phyloP scores from a whole-genome alignment of 2,329 filamentous ascomycete species.

The Fusarium bactridioides region DNA sequence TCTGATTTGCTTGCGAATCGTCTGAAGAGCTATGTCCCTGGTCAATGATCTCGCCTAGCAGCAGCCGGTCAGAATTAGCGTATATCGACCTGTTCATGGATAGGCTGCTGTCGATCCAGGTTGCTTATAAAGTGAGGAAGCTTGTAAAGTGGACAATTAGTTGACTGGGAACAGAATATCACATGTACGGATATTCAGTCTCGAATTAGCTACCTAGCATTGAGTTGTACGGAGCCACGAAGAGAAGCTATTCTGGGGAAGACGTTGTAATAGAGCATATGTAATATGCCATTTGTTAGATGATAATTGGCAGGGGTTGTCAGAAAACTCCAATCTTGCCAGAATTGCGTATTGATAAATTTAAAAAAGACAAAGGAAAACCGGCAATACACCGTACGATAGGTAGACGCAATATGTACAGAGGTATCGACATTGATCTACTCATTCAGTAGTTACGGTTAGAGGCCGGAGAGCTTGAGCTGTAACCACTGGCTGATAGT shows the following conservation, averaged over 20 bases:
- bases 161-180: not conserved
- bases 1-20: constrained; percentile 21
- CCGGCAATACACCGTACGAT: not conserved
- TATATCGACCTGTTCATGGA: not conserved
- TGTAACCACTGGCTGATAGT: not conserved
- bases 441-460: not conserved
- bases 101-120: constrained; percentile 1
- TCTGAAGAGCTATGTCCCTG: constrained; percentile 6
- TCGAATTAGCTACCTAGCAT: not conserved
- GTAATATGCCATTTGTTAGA: not conserved
- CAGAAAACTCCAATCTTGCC: not conserved
- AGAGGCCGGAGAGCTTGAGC: not conserved
- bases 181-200: not conserved
- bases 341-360: not conserved
- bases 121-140: constrained; percentile 3
- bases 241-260: not conserved
- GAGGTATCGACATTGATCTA: not conserved
- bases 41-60: constrained; percentile 33
- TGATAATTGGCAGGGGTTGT: not conserved
- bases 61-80: constrained; percentile 20
- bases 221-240: not conserved
- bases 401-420: not conserved
- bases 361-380: not conserved
- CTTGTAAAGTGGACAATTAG: constrained; percentile 20
- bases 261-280: not conserved